Percentiles rank a stretch among this genome's conserved stretches.
Conservation (phyloP, 495 filamentous ascomycete species). For the Immersiella caudata region DNA sequence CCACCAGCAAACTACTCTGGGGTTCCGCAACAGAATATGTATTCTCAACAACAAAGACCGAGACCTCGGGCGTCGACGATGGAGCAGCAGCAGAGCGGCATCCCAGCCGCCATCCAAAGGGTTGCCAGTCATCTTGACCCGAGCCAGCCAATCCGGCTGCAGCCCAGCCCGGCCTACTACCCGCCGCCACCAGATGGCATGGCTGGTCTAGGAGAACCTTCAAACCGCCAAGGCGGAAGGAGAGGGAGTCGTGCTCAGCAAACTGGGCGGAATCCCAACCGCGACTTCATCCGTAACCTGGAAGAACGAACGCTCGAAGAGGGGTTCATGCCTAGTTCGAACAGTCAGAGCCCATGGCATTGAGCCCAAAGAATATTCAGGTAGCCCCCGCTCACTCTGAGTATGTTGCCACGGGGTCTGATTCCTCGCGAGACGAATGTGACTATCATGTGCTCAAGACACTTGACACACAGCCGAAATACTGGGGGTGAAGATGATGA, state of each 20-base stretch:
- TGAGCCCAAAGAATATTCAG: conserved; percentile 31
- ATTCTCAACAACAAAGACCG: conserved; percentile 66
- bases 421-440: neutral
- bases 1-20: conserved; percentile 66
- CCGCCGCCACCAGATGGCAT: conserved; percentile 91
- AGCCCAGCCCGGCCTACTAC: conserved; percentile 97
- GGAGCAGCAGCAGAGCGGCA: conserved; percentile 88
- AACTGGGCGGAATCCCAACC: conserved; percentile 64
- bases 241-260: conserved; percentile 74
- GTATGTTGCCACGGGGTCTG: too few relatives aligned
- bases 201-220: conserved; percentile 49
- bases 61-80: conserved; percentile 93
- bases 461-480: neutral
- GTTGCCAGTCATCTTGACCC: conserved; percentile 98
- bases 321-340: conserved; percentile 58
- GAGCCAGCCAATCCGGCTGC: conserved; percentile 87
- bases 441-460: neutral
- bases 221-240: conserved; percentile 67
- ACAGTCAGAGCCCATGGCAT: conserved; percentile 54
- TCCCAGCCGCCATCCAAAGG: conserved; percentile 88
- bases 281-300: conserved; percentile 90
- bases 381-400: neutral
- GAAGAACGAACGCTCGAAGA: conserved; percentile 94
- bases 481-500: neutral
- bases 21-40: conserved; percentile 66